phyloP scores from a whole-genome alignment of 1,139 yeast genomes.

The Candida dubliniensis region DNA sequence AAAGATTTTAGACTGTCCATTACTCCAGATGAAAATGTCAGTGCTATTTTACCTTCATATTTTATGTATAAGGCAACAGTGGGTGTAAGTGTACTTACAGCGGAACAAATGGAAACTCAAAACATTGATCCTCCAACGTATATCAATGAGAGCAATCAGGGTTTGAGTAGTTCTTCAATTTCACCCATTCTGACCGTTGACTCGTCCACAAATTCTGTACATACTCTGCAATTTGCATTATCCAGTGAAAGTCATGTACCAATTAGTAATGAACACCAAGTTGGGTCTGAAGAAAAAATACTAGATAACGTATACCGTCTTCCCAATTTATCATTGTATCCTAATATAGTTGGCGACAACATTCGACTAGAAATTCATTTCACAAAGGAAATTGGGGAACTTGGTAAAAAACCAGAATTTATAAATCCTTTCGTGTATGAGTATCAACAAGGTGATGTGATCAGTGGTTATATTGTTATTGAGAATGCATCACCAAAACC shows the following conservation, averaged over 20 bases:
- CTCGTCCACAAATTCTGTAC: no score
- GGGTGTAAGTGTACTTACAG: constrained; percentile 14
- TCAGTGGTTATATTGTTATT: constrained; percentile 39
- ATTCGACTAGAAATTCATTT: constrained; percentile 31
- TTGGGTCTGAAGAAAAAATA: constrained; percentile 38
- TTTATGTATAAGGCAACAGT: constrained; percentile 48
- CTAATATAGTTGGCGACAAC: constrained; percentile 26
- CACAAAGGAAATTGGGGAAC: constrained; percentile 36
- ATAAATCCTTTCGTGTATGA: constrained; percentile 38
- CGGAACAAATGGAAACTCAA: constrained; percentile 9
- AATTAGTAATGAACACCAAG: constrained; percentile 1
- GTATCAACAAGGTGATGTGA: constrained; percentile 41
- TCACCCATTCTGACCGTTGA: background rate
- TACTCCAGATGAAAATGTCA: constrained; percentile 13
- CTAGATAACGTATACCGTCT: constrained; percentile 39
- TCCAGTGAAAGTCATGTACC: no score
- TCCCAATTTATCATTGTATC: constrained; percentile 31
- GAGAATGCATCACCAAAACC: constrained; percentile 25
- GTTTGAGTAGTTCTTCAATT: background rate
- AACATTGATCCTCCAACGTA: constrained; percentile 14
- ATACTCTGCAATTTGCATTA: no score
- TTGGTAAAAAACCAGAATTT: constrained; percentile 27
- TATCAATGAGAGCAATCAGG: background rate
- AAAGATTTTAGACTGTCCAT: no score
- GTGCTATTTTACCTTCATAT: constrained; percentile 44